Evolutionary conservation across 306 rosid genomes (phyloP), one percentile per base, ranked within the genome.

Genomic region (Rosa chinensis): DNA sequence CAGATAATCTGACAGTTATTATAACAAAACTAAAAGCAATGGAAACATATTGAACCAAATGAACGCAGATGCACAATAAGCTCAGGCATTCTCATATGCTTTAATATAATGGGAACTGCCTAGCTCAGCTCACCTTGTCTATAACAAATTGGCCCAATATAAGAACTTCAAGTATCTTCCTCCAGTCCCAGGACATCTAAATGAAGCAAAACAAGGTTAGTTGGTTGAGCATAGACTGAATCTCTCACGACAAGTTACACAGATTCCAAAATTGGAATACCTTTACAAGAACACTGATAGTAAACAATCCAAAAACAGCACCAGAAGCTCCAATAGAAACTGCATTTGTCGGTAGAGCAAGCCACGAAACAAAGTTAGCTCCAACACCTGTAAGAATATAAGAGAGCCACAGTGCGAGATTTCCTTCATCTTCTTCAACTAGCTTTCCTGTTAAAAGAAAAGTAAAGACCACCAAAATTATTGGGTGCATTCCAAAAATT

Each of bases 381-480:
- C 98, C 99, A 75, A 89, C 93, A 53, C 98, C 97, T 0, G 96
- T 95, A 77, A 93, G 90, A 86, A 91, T 91, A 87, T 95, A 95
- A 78, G 93, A 90, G 67, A 92, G 79, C 97, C 99, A 95, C 92
- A 95, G 77, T 25, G 93, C 97, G 67, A 95, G 88, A 83, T 83
- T 95, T 18, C 99, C 99, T 85, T 92, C 99, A 93, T 95, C 99
- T 86, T 95, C 99, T 79, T 95, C 99, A 89, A 93, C 98, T 59
- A 95, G 96, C 85, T 93, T 95, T 66, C 98, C 98, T 91, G 87
- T 44, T 8, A 44, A 44, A 6, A 2, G 1, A 44, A 44, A 8
- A 43, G 47, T 43, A 43, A 43, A 43, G 47, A 43, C 10, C 47
- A 8, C 11, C 47, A 44, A 0, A 44, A 44, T 44, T 8, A 44